These are phyloP conservation scores for Juglanconis sp. DNA, from an alignment of 2,329 filamentous ascomycete species.

Conservation along the genomic window DNA sequence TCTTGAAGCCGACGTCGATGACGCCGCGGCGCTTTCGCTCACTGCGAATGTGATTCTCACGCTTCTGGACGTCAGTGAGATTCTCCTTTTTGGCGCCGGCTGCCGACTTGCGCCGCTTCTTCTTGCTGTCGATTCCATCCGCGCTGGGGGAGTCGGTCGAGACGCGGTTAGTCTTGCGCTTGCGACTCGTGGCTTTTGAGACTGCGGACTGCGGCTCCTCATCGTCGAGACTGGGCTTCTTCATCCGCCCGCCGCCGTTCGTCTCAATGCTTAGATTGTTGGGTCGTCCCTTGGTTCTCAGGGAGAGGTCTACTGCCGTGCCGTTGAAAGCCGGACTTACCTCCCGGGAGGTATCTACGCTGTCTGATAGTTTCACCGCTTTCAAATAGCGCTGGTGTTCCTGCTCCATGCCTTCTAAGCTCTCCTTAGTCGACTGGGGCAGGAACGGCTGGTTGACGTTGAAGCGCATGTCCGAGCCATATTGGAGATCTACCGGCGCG, in stretches of 20 bases:
- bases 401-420: slow-evolving; percentile 53
- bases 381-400: slow-evolving; percentile 54
- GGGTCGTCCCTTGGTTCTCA: slow-evolving; percentile 25
- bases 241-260: slow-evolving; percentile 41
- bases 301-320: slow-evolving; percentile 21
- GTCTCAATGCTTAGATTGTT: slow-evolving; percentile 31
- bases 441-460: slow-evolving; percentile 52
- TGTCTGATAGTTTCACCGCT: slow-evolving; percentile 55
- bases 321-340: slow-evolving; percentile 47
- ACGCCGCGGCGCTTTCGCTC: slow-evolving; percentile 82
- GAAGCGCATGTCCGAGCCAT: slow-evolving; percentile 69
- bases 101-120: slow-evolving; percentile 71
- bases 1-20: slow-evolving; percentile 79
- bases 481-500: slow-evolving; percentile 48
- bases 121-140: slow-evolving; percentile 69
- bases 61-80: slow-evolving; percentile 75
- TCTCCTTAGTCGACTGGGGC: slow-evolving; percentile 54
- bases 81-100: slow-evolving; percentile 61
- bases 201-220: slow-evolving; percentile 35
- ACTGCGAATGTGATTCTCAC: slow-evolving; percentile 81
- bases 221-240: slow-evolving; percentile 34
- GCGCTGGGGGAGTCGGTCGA: slow-evolving; percentile 32
- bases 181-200: slow-evolving; percentile 34
- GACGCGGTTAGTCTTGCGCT: slow-evolving; percentile 47
- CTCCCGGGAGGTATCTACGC: slow-evolving; percentile 56